Percentiles rank a stretch among this genome's conserved stretches.
These are phyloP conservation scores for Pseudonectria foliicola DNA, from an alignment of 2,329 filamentous ascomycete species.

Conservation along the genomic window DNA sequence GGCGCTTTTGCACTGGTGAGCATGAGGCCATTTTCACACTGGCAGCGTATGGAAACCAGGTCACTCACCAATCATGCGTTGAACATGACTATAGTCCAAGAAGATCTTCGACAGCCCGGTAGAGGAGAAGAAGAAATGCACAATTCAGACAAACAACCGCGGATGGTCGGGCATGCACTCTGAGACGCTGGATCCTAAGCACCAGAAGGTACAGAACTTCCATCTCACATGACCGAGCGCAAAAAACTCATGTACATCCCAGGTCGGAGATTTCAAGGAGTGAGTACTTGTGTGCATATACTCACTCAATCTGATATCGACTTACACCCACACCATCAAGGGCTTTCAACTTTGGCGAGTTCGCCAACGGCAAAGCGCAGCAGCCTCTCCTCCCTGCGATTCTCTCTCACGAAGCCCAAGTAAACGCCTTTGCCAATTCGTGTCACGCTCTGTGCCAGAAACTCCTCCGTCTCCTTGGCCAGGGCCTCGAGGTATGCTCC, in stretches of 20 bases:
- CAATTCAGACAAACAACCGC: slow-evolving; percentile 72
- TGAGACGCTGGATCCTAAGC: slow-evolving; percentile 79
- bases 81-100: slow-evolving; percentile 41
- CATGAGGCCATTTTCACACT: not conserved
- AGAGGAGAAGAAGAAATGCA: slow-evolving; percentile 66
- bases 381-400: slow-evolving; percentile 71
- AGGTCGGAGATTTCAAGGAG: slow-evolving; percentile 88
- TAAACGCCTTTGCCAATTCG: slow-evolving; percentile 59
- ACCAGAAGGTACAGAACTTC: slow-evolving; percentile 58
- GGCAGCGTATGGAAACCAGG: too few relatives aligned
- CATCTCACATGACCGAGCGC: not conserved
- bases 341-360: slow-evolving; percentile 88
- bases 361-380: slow-evolving; percentile 58
- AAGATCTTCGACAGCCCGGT: slow-evolving; percentile 63
- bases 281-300: slow-evolving; percentile 29
- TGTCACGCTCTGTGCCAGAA: slow-evolving; percentile 68
- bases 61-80: not conserved
- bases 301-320: not conserved
- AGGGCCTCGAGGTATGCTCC: slow-evolving; percentile 59
- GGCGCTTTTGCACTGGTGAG: slow-evolving; percentile 67
- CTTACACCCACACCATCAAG: slow-evolving; percentile 34
- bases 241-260: not conserved
- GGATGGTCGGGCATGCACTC: slow-evolving; percentile 86
- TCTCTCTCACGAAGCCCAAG: slow-evolving; percentile 47
- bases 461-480: slow-evolving; percentile 69